Percentiles rank a stretch among this genome's conserved stretches.
phyloP scores from a whole-genome alignment of 2,329 filamentous ascomycete species.

The Dothistroma pini region DNA sequence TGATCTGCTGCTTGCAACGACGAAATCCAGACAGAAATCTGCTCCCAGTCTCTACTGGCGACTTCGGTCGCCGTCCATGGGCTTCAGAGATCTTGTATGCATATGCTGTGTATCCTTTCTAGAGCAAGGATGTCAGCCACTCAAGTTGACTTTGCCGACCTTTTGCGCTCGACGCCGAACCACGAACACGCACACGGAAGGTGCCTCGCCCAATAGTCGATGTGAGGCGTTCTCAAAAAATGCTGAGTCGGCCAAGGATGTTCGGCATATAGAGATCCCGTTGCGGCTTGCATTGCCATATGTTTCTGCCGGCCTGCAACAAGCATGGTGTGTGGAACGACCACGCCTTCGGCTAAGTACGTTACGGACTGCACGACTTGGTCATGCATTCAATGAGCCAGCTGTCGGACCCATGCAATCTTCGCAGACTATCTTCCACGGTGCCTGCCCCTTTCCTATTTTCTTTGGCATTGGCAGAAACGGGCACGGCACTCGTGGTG shows the following conservation, averaged over 20 bases:
- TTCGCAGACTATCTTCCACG: background rate
- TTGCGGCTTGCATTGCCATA: background rate
- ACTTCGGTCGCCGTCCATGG: background rate
- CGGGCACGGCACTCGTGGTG: no score
- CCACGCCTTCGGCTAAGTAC: background rate
- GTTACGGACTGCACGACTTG: background rate
- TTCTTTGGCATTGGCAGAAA: background rate
- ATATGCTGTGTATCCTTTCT: background rate
- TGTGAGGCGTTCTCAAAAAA: background rate
- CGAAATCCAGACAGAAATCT: background rate
- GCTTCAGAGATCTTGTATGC: background rate
- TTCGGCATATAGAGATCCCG: constrained; percentile 1
- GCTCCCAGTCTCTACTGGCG: background rate
- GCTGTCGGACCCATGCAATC: background rate
- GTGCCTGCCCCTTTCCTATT: background rate
- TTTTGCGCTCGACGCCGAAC: background rate
- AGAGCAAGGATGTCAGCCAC: background rate
- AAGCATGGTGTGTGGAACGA: background rate
- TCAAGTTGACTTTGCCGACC: background rate
- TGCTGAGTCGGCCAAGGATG: background rate
- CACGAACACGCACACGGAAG: background rate
- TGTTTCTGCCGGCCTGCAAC: background rate
- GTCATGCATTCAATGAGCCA: background rate
- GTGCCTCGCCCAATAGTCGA: background rate
- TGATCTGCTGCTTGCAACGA: background rate